Base-by-base conservation (phyloP, 2,329 filamentous ascomycete genomes). In the Ophiocordyceps camponoti-leonardi region DNA sequence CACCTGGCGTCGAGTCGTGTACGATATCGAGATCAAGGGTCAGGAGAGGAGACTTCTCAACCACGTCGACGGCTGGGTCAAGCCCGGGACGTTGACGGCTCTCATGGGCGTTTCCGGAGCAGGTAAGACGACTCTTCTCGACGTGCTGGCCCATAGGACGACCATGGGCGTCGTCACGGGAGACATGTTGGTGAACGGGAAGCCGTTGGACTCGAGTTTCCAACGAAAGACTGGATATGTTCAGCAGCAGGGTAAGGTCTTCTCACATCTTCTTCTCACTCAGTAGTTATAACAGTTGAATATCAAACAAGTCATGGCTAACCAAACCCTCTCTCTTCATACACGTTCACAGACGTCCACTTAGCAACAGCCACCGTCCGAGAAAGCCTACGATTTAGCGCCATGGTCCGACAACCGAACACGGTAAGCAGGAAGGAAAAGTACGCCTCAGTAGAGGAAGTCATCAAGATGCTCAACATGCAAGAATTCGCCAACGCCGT, bases 31-130 rank as follows among this genome's bases (percentile, higher is more conserved):
- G 52, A 83, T 93, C 62, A 92, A 92, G 63, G 71, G 70, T 1
- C 75, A 85, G 50, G 64, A 70, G 1, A 75, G 85, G n/a, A 73
- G 81, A 18, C 58, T 94, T 49, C 63, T 94, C 45, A 80, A 94
- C 52, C 67, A 87, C 46, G 83, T 94, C 2, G 77, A 84, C 52
- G 87, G 87, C 6, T 94, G 85, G 83, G 85, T 94, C 47, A 88
- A 88, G 59, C 87, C 87, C 0, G 87, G 87, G 28, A 93, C 84
- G 1, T 65, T 93, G 31, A 94, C 86, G 3, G 86, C 86, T 2
- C 68, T 93, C 6, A 80, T 80, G 75, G 76, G 80, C 39, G 75
- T 79, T 0, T 76, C 56, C 20, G 65, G 65, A 23, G 65, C 65
- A 0, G 65, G 65, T 0, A 68, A 68, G 51, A 68, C 65, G 2